A percentile compares a stretch with the other conserved stretches of the same genome.
phyloP scores from a whole-genome alignment of 129 eudicot genomes.

The Erigeron canadensis region DNA sequence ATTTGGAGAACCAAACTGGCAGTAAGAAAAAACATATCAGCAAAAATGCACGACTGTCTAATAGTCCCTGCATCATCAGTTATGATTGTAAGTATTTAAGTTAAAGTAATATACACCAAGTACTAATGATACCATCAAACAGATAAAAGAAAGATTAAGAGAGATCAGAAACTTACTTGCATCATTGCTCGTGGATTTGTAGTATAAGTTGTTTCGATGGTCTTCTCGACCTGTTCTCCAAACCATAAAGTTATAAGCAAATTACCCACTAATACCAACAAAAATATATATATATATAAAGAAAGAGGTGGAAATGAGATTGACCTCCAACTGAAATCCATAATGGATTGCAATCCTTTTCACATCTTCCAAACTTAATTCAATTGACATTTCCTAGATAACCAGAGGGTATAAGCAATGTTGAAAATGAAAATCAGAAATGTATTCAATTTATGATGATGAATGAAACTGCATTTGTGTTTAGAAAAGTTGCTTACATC shows the following conservation, averaged over 20 bases:
- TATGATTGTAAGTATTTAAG: background rate
- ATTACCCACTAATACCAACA: background rate
- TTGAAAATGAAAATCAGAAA: conserved; percentile 3
- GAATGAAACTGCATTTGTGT: conserved; percentile 7
- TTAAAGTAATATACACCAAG: background rate
- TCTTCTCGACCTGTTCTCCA: conserved; percentile 60
- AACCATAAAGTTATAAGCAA: background rate
- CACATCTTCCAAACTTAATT: conserved; percentile 96
- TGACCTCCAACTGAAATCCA: conserved; percentile 89
- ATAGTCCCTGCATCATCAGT: background rate
- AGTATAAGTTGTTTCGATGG: conserved; percentile 84
- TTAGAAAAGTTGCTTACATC: conserved; percentile 54
- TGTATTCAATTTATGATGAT: background rate
- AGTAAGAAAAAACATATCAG: background rate
- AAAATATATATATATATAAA: too few relatives aligned
- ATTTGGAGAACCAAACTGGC: background rate
- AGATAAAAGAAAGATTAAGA: background rate
- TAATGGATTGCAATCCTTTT: conserved; percentile 68
- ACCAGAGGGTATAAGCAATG: conserved; percentile 15
- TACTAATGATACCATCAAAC: background rate
- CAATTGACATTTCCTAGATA: conserved; percentile 86
- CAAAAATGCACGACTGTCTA: background rate
- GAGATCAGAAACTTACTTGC: conserved; percentile 62
- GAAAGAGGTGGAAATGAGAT: background rate
- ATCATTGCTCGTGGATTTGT: conserved; percentile 87